Percentiles rank a stretch among this genome's conserved stretches.
Conservation (phyloP, 208 protist genomes). For the Wallacemonas sp. region DNA sequence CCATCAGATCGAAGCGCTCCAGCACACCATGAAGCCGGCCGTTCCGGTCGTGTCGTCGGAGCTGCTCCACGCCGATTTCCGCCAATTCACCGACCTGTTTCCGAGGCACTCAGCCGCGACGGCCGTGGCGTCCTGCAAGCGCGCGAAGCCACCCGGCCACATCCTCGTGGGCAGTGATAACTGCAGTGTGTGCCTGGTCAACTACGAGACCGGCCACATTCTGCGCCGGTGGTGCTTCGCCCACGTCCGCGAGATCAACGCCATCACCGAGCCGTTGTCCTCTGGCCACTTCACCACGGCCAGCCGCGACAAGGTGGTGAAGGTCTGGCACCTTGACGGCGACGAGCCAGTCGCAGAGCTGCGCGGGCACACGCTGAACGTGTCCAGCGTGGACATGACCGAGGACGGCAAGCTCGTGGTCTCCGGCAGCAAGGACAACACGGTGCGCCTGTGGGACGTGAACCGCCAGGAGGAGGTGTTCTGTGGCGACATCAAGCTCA, state of each 20-base stretch:
- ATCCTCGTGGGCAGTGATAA: slow-evolving; percentile 62
- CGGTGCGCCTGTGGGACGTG: slow-evolving; percentile 74
- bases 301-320: slow-evolving; percentile 64
- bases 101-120: slow-evolving; percentile 29
- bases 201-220: slow-evolving; percentile 73
- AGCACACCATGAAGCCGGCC: slow-evolving; percentile 51
- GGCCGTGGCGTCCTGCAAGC: slow-evolving; percentile 58
- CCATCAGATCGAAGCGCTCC: slow-evolving; percentile 45
- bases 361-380: slow-evolving; percentile 60
- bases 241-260: slow-evolving; percentile 62
- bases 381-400: slow-evolving; percentile 51
- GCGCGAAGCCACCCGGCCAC: slow-evolving; percentile 40
- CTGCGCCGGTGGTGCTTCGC: slow-evolving; percentile 50
- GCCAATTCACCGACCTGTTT: slow-evolving; percentile 61
- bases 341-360: slow-evolving; percentile 43
- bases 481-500: slow-evolving; percentile 70
- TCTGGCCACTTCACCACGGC: slow-evolving; percentile 54
- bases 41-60: slow-evolving; percentile 36
- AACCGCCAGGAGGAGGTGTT: slow-evolving; percentile 50
- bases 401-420: slow-evolving; percentile 34
- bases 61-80: slow-evolving; percentile 43
- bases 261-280: slow-evolving; percentile 48
- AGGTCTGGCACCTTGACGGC: slow-evolving; percentile 57
- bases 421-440: slow-evolving; percentile 82
- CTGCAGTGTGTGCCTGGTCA: slow-evolving; percentile 53